Evolutionary conservation across 108 stramenopile species (phyloP), one percentile per base, ranked within the genome.

Genomic region (Fragilariopsis cylindrus): DNA sequence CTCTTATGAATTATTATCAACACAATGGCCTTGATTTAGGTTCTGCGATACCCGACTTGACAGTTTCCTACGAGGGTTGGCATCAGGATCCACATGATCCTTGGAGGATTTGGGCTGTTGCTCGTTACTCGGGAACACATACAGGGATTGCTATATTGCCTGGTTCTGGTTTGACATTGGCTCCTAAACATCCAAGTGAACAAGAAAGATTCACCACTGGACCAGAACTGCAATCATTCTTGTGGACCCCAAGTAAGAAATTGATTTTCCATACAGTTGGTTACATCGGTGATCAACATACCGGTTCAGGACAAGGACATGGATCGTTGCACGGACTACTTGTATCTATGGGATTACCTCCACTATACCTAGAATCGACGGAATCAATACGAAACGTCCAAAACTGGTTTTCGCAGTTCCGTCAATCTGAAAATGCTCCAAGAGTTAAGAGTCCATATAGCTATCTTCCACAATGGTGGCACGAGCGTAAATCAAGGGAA

Each of bases 11-110:
- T 18, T 76, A 63, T 46, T 76, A 76, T 54, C 52, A 60, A 18
- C 46, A 70, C 57, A 69, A 69, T 43, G 76, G 76, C 12, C 58
- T 76, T 6, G 76, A 76, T 63, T 63, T 76, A 18, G 76, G 67
- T 6, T 70, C 69, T 3, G 76, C 76, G 2, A 68, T 76, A n/a
- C 76, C 76, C 16, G 76, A 76, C 42, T 42, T 76, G 11, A 68
- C 68, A 21, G 76, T 76, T 41, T 63, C 76, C 5, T 76, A 76
- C 45, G 76, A 76, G 7, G 76, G 76, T n/a, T 76, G 76, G 76
- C 76, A 76, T 47, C 55, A 69, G 42, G 76, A 76, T 70, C 76
- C 76, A 13, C 56, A 76, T 42, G 69, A 76, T 62, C 69, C 76
- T 5, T 70, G 76, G 68, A 48, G 76, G 43, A 63, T 69, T 39